Evolutionary conservation across 2,329 filamentous ascomycete genomes (phyloP).

Genomic region (Colletotrichum plurivorum): DNA sequence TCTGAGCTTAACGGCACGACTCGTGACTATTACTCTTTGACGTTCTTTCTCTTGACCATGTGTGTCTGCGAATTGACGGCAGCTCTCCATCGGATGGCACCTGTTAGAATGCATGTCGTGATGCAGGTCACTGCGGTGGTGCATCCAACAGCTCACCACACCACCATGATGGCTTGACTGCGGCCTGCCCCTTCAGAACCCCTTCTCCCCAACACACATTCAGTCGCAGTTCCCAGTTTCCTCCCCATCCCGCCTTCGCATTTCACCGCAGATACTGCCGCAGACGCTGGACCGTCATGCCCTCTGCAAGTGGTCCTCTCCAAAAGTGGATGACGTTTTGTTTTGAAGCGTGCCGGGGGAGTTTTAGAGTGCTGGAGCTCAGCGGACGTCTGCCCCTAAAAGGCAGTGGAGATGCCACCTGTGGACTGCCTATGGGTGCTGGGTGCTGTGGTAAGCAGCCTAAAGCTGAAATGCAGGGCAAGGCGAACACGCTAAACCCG

Average conservation of each 20-base stretch:
- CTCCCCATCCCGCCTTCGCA: not conserved
- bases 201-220: not conserved
- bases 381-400: not conserved
- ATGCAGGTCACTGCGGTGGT: not conserved
- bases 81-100: slow-evolving; percentile 3
- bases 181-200: not conserved
- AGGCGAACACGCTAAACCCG: too few relatives aligned
- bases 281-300: slow-evolving; percentile 7
- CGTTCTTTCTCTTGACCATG: not conserved
- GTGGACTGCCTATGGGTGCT: too few relatives aligned
- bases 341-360: slow-evolving; percentile 22
- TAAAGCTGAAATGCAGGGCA: too few relatives aligned
- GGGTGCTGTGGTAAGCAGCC: too few relatives aligned
- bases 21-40: not conserved
- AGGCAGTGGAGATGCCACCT: too few relatives aligned
- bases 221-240: slow-evolving; percentile 3
- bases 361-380: slow-evolving; percentile 30
- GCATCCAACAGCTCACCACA: slow-evolving; percentile 4
- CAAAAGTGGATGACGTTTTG: not conserved
- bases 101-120: not conserved
- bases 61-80: not conserved
- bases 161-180: not conserved
- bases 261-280: slow-evolving; percentile 8
- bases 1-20: slow-evolving; percentile 32
- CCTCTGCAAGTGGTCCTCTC: slow-evolving; percentile 1